A percentile compares a stretch with the other conserved stretches of the same genome.
Conservation (phyloP, 208 protist genomes). For the Trypanosoma boissoni region DNA sequence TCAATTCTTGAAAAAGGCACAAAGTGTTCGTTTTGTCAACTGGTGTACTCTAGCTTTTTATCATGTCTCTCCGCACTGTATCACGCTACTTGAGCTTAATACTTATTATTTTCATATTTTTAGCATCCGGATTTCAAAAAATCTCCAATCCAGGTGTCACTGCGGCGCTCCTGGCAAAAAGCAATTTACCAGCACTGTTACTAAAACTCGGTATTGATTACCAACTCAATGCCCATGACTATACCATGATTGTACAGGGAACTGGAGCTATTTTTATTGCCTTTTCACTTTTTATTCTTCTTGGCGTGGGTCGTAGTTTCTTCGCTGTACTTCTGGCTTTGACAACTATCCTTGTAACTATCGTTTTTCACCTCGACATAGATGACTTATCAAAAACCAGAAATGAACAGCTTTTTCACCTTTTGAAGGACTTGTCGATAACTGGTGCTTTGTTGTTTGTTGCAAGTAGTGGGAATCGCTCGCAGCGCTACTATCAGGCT, state of each 20-base stretch:
- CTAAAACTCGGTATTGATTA: conserved; percentile 19
- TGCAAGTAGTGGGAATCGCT: conserved; percentile 50
- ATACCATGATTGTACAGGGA: conserved; percentile 45
- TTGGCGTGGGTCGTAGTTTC: conserved; percentile 77
- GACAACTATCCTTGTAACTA: conserved; percentile 38
- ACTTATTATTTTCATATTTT: conserved; percentile 48
- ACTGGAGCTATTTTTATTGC: conserved; percentile 59
- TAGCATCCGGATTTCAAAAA: conserved; percentile 51
- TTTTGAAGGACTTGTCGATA: conserved; percentile 61
- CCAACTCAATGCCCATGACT: conserved; percentile 30
- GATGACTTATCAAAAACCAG: conserved; percentile 28
- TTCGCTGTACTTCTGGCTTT: conserved; percentile 73
- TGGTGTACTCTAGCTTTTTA: no score
- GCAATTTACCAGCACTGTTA: conserved; percentile 64
- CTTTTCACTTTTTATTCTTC: conserved; percentile 78
- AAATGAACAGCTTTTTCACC: conserved; percentile 37
- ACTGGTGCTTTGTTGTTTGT: conserved; percentile 74
- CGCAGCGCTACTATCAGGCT: conserved; percentile 30
- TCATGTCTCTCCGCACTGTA: conserved; percentile 34
- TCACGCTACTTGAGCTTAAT: conserved; percentile 67
- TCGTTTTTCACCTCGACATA: conserved; percentile 63
- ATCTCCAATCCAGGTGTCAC: conserved; percentile 40
- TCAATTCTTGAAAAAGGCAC: no score
- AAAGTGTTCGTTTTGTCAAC: no score
- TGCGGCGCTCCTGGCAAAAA: conserved; percentile 53